Percentiles rank a stretch among this genome's conserved stretches.
phyloP scores from a whole-genome alignment of 495 filamentous ascomycete species.

The Penicillium parvum region DNA sequence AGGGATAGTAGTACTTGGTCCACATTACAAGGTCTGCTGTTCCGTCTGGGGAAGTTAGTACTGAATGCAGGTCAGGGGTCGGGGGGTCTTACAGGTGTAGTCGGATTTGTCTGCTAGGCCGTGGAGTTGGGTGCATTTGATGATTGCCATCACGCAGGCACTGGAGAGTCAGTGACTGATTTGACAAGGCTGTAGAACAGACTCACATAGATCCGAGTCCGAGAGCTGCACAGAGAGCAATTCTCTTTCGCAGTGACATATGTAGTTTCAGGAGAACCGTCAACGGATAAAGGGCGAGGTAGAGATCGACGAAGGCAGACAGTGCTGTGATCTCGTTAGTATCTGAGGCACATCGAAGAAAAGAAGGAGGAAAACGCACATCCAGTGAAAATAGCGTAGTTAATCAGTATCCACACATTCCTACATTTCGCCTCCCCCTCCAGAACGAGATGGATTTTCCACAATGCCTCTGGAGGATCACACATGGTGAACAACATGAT shows the following conservation, averaged over 20 bases:
- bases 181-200: not conserved
- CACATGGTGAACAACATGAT: constrained; percentile 25
- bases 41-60: constrained; percentile 23
- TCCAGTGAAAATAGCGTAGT: constrained; percentile 37
- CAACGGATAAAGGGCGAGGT: constrained; percentile 32
- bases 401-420: constrained; percentile 27
- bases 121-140: constrained; percentile 35
- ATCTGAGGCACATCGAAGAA: not conserved
- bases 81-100: constrained; percentile 28
- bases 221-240: constrained; percentile 32
- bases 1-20: constrained; percentile 27
- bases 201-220: constrained; percentile 36
- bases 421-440: constrained; percentile 25
- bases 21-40: constrained; percentile 33
- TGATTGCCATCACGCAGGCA: constrained; percentile 30
- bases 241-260: constrained; percentile 37
- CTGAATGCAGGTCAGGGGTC: constrained; percentile 2
- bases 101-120: constrained; percentile 31
- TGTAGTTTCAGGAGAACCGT: constrained; percentile 31
- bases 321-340: constrained; percentile 15
- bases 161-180: constrained; percentile 10
- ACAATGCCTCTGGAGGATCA: constrained; percentile 19
- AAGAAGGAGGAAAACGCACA: constrained; percentile 12
- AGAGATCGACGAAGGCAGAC: constrained; percentile 35
- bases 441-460: constrained; percentile 6